These are phyloP conservation scores for Penicillium psychrofluorescens DNA, from an alignment of 495 filamentous ascomycete species.

Conservation along the genomic window DNA sequence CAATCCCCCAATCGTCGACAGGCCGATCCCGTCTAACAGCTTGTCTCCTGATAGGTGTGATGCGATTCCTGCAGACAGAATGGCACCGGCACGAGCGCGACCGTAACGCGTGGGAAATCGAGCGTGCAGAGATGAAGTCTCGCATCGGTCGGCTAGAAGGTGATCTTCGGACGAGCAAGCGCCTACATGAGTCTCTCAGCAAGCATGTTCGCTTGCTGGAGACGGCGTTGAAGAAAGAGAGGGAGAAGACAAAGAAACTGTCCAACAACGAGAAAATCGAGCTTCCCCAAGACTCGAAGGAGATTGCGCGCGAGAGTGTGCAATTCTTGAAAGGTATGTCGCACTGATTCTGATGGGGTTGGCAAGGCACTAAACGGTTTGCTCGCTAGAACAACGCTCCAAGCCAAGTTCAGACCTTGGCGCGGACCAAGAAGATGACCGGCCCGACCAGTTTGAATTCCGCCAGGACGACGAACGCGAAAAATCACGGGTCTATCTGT, in stretches of 20 bases:
- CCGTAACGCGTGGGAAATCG: conserved; percentile 97
- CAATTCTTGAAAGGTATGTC: conserved; percentile 33
- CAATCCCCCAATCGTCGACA: conserved; percentile 2
- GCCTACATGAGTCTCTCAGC: conserved; percentile 75
- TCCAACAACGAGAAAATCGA: conserved; percentile 42
- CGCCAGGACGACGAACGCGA: conserved; percentile 48
- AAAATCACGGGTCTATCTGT: conserved; percentile 43
- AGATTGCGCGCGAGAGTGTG: conserved; percentile 34
- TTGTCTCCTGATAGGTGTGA: conserved; percentile 60
- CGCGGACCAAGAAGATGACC: conserved; percentile 25
- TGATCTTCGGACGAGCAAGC: conserved; percentile 74
- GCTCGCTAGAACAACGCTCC: conserved; percentile 25
- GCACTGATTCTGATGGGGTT: too few relatives aligned
- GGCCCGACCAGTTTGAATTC: conserved; percentile 53
- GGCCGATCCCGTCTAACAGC: neutral
- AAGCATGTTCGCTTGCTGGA: conserved; percentile 90
- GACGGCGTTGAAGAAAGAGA: conserved; percentile 74
- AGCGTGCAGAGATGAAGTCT: conserved; percentile 97
- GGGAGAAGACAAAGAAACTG: conserved; percentile 42
- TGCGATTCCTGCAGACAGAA: conserved; percentile 98
- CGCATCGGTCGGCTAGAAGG: conserved; percentile 95
- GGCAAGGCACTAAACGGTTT: neutral
- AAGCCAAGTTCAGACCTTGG: conserved; percentile 33
- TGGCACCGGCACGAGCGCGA: conserved; percentile 98
- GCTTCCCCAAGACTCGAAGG: conserved; percentile 34